Evolutionary conservation across 768 basidiomycete genomes (phyloP).

Genomic region (Boletus patriciae): DNA sequence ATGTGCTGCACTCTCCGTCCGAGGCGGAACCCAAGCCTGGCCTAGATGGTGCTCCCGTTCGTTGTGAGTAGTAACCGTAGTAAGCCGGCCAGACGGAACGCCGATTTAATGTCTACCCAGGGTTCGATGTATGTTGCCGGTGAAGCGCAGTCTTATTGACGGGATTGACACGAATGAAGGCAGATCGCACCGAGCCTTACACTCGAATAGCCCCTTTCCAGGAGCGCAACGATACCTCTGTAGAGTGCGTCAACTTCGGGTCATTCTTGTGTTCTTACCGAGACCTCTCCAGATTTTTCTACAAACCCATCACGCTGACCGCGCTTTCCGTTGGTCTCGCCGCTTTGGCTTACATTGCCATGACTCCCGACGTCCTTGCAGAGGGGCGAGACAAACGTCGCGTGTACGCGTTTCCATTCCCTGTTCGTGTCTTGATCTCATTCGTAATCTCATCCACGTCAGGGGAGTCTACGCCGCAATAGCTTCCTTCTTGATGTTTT

Average conservation of each 20-base stretch:
- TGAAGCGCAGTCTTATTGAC: constrained; percentile 7
- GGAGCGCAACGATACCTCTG: constrained; percentile 76
- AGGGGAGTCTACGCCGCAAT: constrained; percentile 80
- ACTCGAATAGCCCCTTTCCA: constrained; percentile 83
- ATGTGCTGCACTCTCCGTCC: constrained; percentile 45
- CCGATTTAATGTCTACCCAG: constrained; percentile 37
- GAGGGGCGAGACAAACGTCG: constrained; percentile 81
- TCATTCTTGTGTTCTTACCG: neutral
- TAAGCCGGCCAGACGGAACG: neutral
- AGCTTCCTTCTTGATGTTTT: constrained; percentile 73
- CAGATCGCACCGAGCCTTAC: constrained; percentile 80
- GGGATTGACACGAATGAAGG: constrained; percentile 44
- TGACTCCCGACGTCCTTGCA: constrained; percentile 77
- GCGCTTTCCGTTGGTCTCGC: constrained; percentile 66
- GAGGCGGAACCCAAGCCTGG: constrained; percentile 73
- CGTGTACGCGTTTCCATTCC: constrained; percentile 51
- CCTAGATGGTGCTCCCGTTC: constrained; percentile 69
- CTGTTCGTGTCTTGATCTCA: neutral
- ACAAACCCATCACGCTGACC: constrained; percentile 79
- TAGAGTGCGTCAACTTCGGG: constrained; percentile 55
- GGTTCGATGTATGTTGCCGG: constrained; percentile 75
- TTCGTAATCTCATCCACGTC: constrained; percentile 16
- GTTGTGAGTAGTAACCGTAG: constrained; percentile 63
- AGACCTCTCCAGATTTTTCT: constrained; percentile 69
- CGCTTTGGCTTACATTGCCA: constrained; percentile 77